These are phyloP conservation scores for Salvia rosmarinus DNA, from an alignment of 257 asterid species.

Conservation along the genomic window DNA sequence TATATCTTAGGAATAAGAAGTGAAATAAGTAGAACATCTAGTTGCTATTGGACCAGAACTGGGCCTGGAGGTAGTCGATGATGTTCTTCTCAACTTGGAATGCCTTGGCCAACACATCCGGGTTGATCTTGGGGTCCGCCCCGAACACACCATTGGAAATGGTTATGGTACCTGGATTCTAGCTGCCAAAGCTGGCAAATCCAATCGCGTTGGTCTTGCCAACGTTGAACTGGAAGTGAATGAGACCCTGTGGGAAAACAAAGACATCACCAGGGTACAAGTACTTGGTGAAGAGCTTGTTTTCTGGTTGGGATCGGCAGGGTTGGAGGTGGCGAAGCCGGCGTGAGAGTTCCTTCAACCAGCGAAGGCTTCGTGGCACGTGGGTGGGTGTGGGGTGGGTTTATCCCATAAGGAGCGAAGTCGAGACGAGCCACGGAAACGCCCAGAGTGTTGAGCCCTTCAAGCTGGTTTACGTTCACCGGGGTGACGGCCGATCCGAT, in stretches of 20 bases:
- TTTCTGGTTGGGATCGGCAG: neutral
- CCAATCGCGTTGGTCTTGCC: slow-evolving; percentile 25
- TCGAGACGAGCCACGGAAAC: neutral
- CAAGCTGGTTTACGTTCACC: slow-evolving; percentile 5
- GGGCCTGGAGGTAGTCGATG: slow-evolving; percentile 8
- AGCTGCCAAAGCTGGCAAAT: slow-evolving; percentile 24
- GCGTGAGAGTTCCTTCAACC: neutral
- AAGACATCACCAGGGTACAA: neutral
- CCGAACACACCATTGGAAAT: slow-evolving; percentile 24
- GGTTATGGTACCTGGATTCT: slow-evolving; percentile 15
- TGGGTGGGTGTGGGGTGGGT: slow-evolving; percentile 4
- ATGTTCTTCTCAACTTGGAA: slow-evolving; percentile 17
- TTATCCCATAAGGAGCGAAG: neutral
- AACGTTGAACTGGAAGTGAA: slow-evolving; percentile 35
- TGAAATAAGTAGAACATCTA: neutral
- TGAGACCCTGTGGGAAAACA: slow-evolving; percentile 38
- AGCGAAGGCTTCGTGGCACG: neutral
- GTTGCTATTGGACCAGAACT: neutral
- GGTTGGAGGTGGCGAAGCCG: slow-evolving; percentile 3
- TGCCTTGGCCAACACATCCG: slow-evolving; percentile 7
- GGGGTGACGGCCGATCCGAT: neutral
- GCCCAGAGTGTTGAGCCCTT: slow-evolving; percentile 20
- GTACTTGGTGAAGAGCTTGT: slow-evolving; percentile 13
- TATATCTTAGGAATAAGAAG: too few relatives aligned
- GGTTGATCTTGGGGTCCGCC: neutral